Evolutionary conservation across 768 basidiomycete species (phyloP), one percentile per base, ranked within the genome.

Genomic region (Leccinum incarnatum): DNA sequence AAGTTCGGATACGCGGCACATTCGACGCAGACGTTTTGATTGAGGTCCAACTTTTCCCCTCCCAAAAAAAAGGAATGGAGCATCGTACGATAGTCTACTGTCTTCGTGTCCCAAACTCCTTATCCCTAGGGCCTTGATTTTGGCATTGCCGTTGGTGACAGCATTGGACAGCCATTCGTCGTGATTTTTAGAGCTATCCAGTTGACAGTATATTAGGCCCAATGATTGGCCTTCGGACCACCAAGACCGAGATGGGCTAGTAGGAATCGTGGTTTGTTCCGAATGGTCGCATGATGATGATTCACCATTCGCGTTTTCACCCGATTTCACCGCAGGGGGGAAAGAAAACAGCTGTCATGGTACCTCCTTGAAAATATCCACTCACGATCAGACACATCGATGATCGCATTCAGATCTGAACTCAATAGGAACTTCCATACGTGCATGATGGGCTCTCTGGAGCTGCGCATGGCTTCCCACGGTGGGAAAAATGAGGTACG

Each of bases 101-200:
- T 37, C 57, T 56, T 46, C 55, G 30, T 60, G 57, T 52, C 10
- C 4, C 6, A 19, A 37, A 19, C 32, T 37, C 21, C 56, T 47
- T 45, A 48, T 48, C 45, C 34, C 37, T 23, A 42, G 34, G 17
- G 25, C n/a, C 29, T 32, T 61, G 60, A 68, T 62, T 10, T 60
- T 68, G 64, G 59, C 57, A 60, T 45, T 19, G 32, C 52, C 15
- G 19, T 53, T 54, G 52, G 56, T 47, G 36, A 58, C 61, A 56
- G 25, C 53, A 60, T 36, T 46, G 46, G 27, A 55, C 37, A 48
- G 53, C 36, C 55, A 50, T 55, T 14, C 12, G 51, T 55, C 54
- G 42, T 29, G 58, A 47, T 29, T 56, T 54, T 50, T 40, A 27
- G 8, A 48, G 14, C 40, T 49, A 14, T 48, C 48, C 34, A 7